Evolutionary conservation across 768 basidiomycete species (phyloP), one percentile per base, ranked within the genome.

Genomic region (Russula lepida): DNA sequence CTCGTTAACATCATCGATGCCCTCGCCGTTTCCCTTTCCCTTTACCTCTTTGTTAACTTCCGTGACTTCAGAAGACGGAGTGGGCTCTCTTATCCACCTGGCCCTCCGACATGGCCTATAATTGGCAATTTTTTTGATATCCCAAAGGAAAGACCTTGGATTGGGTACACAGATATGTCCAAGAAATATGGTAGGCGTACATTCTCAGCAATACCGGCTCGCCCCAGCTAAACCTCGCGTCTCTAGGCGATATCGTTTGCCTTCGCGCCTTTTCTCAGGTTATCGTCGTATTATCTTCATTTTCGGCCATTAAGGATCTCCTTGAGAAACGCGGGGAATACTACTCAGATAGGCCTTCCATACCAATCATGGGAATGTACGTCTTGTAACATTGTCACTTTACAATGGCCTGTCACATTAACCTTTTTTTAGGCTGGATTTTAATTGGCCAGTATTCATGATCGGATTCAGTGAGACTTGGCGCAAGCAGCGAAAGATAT

Each of bases 121-220:
- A 43, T 56, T 4, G 60, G 60, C 3, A 68, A 56, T 43, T 19
- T 62, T 4, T 30, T 56, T 4, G 54, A 62, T 47, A 25, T 62
- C 32, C 60, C 60, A 8, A 56, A 28, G 13, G 4, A 25, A 1
- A 12, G 13, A 15, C 49, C 49, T n/a, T 50, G 49, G 49, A 9
- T 50, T 12, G 49, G 19, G n/a, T 50, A 35, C 8, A 13, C 32
- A 15, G 21, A 57, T 23, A 43, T 57, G 61, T 37, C 48, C 9
- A 48, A 50, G 43, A 53, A 37, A 44, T 56, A 62, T 25, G 61
- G 61, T 62, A 32, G n/a, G 49, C 3, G 19, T 30, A 4, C 3
- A 9, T 21, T 21, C n/a, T 33, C 6, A 4, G 15, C 5, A 15
- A 6, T 17, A 17, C 15, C 7, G 6, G 17, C 13, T 23, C 21